These are phyloP conservation scores for Carex sylvatica DNA, from an alignment of 202 grass and related monocot genomes.

Conservation along the genomic window DNA sequence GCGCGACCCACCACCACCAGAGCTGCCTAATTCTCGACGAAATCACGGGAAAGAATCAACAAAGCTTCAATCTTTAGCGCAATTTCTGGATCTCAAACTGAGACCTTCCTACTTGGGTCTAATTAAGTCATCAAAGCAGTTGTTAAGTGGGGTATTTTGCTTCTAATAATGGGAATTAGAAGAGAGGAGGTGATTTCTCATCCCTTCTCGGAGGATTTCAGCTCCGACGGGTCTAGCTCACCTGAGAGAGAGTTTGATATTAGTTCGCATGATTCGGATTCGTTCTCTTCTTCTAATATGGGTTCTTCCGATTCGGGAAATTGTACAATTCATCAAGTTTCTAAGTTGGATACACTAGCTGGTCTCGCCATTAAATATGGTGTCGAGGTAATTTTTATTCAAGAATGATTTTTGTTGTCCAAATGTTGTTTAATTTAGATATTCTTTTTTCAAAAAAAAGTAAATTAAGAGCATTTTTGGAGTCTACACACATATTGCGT, in stretches of 20 bases:
- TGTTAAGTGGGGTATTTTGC: background rate
- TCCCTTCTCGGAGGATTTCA: conserved; percentile 45
- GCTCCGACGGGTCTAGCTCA: conserved; percentile 26
- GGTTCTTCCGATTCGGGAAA: conserved; percentile 26
- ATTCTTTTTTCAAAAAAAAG: background rate
- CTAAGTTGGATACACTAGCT: conserved; percentile 79
- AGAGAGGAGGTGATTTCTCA: conserved; percentile 45
- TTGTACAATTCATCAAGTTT: conserved; percentile 59
- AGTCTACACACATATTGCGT: background rate
- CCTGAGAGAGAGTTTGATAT: conserved; percentile 30
- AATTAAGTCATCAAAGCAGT: background rate
- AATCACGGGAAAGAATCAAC: background rate
- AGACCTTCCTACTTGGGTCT: background rate
- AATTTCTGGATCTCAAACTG: background rate
- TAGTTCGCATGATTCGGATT: conserved; percentile 17
- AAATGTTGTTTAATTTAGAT: background rate
- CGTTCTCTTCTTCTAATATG: conserved; percentile 5
- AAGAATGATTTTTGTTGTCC: background rate
- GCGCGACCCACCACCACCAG: conserved; percentile 26
- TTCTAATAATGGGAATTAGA: conserved; percentile 18
- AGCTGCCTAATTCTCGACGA: conserved; percentile 3
- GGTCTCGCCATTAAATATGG: conserved; percentile 85
- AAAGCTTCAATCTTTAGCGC: background rate
- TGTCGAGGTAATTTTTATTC: conserved; percentile 45
- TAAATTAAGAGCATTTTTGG: background rate